Evolutionary conservation across 345 rosid species (phyloP).

Genomic region (Draba incana): DNA sequence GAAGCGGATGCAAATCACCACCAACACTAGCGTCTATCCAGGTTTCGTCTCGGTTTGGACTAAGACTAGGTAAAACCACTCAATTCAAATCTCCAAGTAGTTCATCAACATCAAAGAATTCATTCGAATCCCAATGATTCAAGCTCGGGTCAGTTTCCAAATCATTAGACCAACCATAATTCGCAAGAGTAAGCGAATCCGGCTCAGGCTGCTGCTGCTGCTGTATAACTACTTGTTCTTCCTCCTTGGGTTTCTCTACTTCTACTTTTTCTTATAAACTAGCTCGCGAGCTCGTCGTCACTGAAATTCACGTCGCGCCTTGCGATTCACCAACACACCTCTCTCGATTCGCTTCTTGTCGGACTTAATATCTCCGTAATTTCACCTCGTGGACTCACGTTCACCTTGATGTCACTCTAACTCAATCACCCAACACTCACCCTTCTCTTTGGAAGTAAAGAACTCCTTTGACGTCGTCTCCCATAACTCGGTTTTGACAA

Average conservation of each 20-base stretch:
- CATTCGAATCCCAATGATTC: conserved; percentile 38
- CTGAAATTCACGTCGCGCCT: too few species aligned
- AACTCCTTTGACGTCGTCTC: too few species aligned
- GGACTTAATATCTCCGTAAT: too few species aligned
- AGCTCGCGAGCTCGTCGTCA: too few species aligned
- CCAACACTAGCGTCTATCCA: not conserved
- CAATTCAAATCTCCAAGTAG: conserved; percentile 46
- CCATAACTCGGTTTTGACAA: too few species aligned
- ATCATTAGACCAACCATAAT: conserved; percentile 32
- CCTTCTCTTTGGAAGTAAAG: too few species aligned
- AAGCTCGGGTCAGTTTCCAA: not conserved
- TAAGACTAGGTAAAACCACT: conserved; percentile 6
- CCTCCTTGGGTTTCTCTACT: conserved; percentile 1
- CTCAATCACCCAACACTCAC: too few species aligned
- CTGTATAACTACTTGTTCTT: conserved; percentile 30
- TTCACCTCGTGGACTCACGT: too few species aligned
- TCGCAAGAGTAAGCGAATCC: conserved; percentile 30
- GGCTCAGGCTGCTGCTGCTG: not conserved
- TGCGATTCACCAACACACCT: too few species aligned
- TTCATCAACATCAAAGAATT: conserved; percentile 63
- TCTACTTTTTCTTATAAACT: conserved; percentile 38
- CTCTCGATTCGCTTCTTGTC: too few species aligned
- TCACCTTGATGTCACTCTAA: too few species aligned
- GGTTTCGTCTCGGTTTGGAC: conserved; percentile 9
- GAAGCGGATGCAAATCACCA: conserved; percentile 27